Evolutionary conservation across 2,329 filamentous ascomycete genomes (phyloP).

Genomic region (Colletotrichum limetticola): DNA sequence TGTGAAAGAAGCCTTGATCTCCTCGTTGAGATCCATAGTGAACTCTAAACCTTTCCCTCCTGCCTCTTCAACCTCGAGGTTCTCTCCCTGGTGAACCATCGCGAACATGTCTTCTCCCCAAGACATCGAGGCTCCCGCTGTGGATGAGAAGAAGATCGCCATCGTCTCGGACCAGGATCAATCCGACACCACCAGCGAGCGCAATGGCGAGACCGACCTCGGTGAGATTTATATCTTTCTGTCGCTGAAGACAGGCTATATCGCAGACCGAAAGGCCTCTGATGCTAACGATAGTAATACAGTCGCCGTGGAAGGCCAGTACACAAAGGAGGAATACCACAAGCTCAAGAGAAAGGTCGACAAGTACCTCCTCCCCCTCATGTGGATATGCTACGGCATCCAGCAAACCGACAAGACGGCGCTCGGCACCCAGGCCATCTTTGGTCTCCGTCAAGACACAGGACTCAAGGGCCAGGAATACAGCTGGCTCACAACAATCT

Average conservation of each 20-base stretch:
- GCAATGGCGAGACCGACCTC: constrained; percentile 12
- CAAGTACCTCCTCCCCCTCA: constrained; percentile 56
- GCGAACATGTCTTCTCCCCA: constrained; percentile 10
- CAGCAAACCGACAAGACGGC: constrained; percentile 60
- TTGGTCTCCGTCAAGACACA: constrained; percentile 47
- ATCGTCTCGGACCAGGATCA: constrained; percentile 13
- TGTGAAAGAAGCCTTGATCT: too few species aligned
- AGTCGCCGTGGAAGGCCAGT: constrained; percentile 37
- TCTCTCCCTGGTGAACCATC: neutral
- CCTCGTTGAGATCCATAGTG: neutral
- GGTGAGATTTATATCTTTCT: neutral
- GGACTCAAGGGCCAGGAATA: constrained; percentile 41
- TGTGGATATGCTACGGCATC: constrained; percentile 61
- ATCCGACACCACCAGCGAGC: constrained; percentile 23
- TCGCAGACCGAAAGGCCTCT: too few species aligned
- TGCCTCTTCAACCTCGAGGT: neutral
- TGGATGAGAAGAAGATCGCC: constrained; percentile 20
- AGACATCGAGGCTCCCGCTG: neutral
- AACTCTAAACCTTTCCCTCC: neutral
- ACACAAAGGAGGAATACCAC: constrained; percentile 51
- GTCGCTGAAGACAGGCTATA: too few species aligned
- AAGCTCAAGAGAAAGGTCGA: constrained; percentile 54
- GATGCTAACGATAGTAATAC: neutral
- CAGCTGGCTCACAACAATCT: constrained; percentile 46
- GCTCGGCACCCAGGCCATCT: constrained; percentile 50